Percentiles rank a stretch among this genome's conserved stretches.
Conservation (phyloP, 805 yeast genomes). For the Starmerella apicola region DNA sequence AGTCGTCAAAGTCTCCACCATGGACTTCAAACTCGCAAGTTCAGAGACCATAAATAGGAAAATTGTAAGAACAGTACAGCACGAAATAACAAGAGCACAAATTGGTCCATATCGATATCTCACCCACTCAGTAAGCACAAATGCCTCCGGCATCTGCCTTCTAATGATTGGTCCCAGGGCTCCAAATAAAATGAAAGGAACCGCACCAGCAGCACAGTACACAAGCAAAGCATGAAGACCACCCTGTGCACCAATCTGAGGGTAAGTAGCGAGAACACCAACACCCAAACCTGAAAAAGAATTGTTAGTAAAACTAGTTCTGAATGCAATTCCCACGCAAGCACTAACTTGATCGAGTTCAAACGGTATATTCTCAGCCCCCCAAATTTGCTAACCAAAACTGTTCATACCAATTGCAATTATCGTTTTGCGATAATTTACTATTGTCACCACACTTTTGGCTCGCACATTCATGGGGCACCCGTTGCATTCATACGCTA, state of each 20-base stretch:
- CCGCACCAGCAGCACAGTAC: constrained; percentile 64
- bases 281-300: constrained; percentile 59
- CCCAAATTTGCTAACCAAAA: not conserved
- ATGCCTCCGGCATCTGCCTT: constrained; percentile 73
- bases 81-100: constrained; percentile 65
- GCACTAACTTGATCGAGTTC: constrained; percentile 72
- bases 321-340: constrained; percentile 59
- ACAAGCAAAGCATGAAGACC: constrained; percentile 82
- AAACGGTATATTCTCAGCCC: constrained; percentile 63
- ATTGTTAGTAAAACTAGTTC: constrained; percentile 10
- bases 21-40: constrained; percentile 64
- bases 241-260: constrained; percentile 72
- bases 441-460: no score
- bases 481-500: no score
- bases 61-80: constrained; percentile 73
- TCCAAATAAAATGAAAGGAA: constrained; percentile 76
- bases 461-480: no score
- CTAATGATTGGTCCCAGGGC: constrained; percentile 71
- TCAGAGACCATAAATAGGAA: constrained; percentile 81
- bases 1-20: constrained; percentile 66
- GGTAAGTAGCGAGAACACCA: constrained; percentile 75
- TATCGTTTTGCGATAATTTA: no score
- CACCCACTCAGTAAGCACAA: constrained; percentile 92
- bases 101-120: constrained; percentile 62
- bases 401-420: no score